phyloP scores from a whole-genome alignment of 805 yeast species.

The Wickerhamomyces mucosus region DNA sequence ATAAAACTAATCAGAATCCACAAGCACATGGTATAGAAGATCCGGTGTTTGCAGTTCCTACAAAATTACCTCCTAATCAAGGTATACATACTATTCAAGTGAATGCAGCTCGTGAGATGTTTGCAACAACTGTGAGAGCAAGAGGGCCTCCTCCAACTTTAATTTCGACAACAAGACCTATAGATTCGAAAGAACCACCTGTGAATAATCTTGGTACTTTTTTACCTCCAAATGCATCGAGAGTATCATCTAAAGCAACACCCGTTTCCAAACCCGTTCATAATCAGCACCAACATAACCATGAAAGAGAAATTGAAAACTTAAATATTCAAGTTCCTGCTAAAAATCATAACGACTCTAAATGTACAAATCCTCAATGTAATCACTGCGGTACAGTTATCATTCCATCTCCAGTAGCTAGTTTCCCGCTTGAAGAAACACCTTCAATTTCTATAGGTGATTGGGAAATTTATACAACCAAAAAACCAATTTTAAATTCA shows the following conservation, averaged over 20 bases:
- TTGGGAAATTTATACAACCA: slow-evolving; percentile 69
- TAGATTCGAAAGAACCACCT: slow-evolving; percentile 5
- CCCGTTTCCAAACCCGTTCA: background rate
- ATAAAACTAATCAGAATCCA: too few species aligned
- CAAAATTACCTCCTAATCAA: background rate
- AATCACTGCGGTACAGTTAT: slow-evolving; percentile 61
- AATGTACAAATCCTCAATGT: slow-evolving; percentile 38
- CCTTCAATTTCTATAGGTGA: slow-evolving; percentile 63
- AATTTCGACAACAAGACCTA: background rate
- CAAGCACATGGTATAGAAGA: too few species aligned
- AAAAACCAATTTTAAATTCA: slow-evolving; percentile 70
- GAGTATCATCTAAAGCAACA: background rate
- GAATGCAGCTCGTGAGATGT: slow-evolving; percentile 57
- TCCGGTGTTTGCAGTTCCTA: too few species aligned
- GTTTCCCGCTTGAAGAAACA: slow-evolving; percentile 49
- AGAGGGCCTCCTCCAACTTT: slow-evolving; percentile 17
- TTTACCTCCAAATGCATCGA: background rate
- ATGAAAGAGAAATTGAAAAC: background rate
- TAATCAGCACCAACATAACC: background rate
- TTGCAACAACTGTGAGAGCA: slow-evolving; percentile 27
- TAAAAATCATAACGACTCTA: slow-evolving; percentile 23
- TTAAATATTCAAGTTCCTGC: slow-evolving; percentile 33
- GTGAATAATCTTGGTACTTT: slow-evolving; percentile 6
- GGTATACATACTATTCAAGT: slow-evolving; percentile 50
- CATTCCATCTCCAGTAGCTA: slow-evolving; percentile 67